Evolutionary conservation across 1,284 basidiomycete genomes (phyloP).

Genomic region (Cryptococcus floricola): DNA sequence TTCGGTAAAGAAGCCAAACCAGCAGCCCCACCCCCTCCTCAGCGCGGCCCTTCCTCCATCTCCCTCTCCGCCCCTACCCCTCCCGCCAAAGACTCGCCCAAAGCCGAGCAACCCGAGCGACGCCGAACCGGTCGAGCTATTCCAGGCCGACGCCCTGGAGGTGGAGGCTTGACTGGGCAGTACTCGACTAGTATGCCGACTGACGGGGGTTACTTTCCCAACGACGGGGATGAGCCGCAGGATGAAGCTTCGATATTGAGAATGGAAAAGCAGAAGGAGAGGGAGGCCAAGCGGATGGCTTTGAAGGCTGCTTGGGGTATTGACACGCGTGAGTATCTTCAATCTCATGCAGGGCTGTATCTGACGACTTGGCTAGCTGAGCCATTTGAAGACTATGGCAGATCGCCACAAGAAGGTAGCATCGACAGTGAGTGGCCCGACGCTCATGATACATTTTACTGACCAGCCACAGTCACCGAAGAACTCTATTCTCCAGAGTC

Average conservation of each 20-base stretch:
- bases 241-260: slow-evolving; percentile 36
- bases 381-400: slow-evolving; percentile 49
- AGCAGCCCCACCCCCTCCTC: slow-evolving; percentile 12
- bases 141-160: slow-evolving; percentile 25
- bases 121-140: background rate
- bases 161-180: slow-evolving; percentile 42
- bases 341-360: background rate
- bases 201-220: slow-evolving; percentile 45
- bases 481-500: slow-evolving; percentile 20
- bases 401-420: slow-evolving; percentile 36
- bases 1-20: slow-evolving; percentile 24
- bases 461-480: slow-evolving; percentile 16
- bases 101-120: background rate
- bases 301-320: slow-evolving; percentile 50
- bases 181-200: slow-evolving; percentile 47
- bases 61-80: slow-evolving; percentile 22
- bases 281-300: slow-evolving; percentile 44
- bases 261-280: slow-evolving; percentile 36
- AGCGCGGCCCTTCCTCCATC: slow-evolving; percentile 19
- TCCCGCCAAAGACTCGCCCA: slow-evolving; percentile 16
- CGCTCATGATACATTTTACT: background rate
- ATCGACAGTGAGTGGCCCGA: slow-evolving; percentile 24
- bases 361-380: slow-evolving; percentile 29
- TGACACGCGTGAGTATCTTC: slow-evolving; percentile 42
- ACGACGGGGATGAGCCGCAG: slow-evolving; percentile 13